Base-by-base conservation (phyloP, 768 basidiomycete genomes). In the Phlebiopsis flavidoalba region DNA sequence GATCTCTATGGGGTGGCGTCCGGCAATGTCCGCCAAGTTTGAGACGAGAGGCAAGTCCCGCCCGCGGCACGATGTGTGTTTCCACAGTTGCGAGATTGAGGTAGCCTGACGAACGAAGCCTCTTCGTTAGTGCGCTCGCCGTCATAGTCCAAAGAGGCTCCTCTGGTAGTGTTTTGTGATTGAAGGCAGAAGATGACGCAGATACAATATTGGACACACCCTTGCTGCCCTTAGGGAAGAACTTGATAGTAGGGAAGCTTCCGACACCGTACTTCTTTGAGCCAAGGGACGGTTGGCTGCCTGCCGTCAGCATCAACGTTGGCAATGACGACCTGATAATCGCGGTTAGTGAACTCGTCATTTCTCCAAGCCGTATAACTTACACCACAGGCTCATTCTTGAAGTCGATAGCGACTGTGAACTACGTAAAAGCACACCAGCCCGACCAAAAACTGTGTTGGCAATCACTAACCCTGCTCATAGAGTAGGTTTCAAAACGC, bases 201-300 rank as follows among this genome's bases (percentile, higher is more conserved):
- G 48, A 66, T 31, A 66, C 2, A 31, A 31, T 6, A 6, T 3
- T 31, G 26, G 26, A 31, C 26, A 6, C 26, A 31, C 26, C 67
- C 68, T 85, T 85, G 66, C 79, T 78, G 64, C 80, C 84, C 65
- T 87, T 87, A 64, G 91, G 81, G 86, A 94, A 97, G 80, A 95
- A 95, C 73, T 93, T 95, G 79, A 99, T 85, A 19, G 95, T 98
- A 0, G 97, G 97, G 85, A 86, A 99, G 61, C 87, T 84, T 19
- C 73, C 68, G 59, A 99, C 83, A 5, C 79, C 89, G 68, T 95
- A 95, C 70, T 84, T 83, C 40, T n/a, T n/a, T 71, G 63, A 8
- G 88, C 85, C 56, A 97, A 73, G 21, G 80, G 82, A 66, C 82
- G 81, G 80, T 97, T 96, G 72, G 79, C 79, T 62, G 85, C 80